Conservation (phyloP, 805 yeast genomes). For the Pichia kluyveri region DNA sequence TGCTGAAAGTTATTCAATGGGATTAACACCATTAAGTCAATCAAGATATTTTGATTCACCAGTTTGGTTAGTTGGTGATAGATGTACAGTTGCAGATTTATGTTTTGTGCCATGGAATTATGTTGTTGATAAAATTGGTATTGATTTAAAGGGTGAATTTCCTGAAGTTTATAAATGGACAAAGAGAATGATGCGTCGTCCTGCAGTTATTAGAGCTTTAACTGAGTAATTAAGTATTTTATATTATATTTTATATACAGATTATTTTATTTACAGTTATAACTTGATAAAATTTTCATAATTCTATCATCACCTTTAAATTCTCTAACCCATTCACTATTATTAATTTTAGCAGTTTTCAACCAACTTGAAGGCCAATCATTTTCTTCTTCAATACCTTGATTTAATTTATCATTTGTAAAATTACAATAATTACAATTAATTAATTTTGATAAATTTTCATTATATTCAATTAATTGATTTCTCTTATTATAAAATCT, state of each 20-base stretch:
- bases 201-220: conserved; percentile 80
- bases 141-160: conserved; percentile 75
- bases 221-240: not conserved
- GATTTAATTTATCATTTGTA: conserved; percentile 31
- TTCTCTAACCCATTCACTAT: conserved; percentile 85
- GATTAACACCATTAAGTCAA: conserved; percentile 79
- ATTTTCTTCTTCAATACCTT: conserved; percentile 54
- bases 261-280: conserved; percentile 11
- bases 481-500: conserved; percentile 68
- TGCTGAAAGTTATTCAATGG: conserved; percentile 79
- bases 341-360: conserved; percentile 56
- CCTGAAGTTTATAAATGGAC: conserved; percentile 98
- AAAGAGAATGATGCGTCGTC: conserved; percentile 88
- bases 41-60: conserved; percentile 86
- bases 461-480: conserved; percentile 29
- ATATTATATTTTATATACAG: not conserved
- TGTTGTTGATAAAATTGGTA: conserved; percentile 88
- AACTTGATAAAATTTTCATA: conserved; percentile 41
- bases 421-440: conserved; percentile 47
- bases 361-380: conserved; percentile 91
- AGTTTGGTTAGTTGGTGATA: conserved; percentile 90
- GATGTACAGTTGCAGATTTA: conserved; percentile 77
- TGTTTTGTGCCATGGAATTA: conserved; percentile 96
- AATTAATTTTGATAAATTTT: conserved; percentile 18
- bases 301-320: conserved; percentile 64